These are phyloP conservation scores for Haberlea rhodopensis DNA, from an alignment of 257 asterid genomes.

Conservation along the genomic window DNA sequence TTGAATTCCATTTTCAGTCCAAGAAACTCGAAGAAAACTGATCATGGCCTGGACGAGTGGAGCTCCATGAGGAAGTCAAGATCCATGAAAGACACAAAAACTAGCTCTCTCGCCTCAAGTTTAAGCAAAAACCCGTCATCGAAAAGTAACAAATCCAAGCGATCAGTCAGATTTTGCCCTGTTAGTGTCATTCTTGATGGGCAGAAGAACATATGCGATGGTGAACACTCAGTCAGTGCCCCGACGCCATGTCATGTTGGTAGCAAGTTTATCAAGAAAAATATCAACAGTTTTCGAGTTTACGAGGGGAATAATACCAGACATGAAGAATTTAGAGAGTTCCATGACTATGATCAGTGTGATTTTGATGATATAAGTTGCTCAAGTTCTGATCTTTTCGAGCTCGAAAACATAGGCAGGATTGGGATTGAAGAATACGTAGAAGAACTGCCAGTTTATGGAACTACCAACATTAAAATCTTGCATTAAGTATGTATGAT, in stretches of 20 bases:
- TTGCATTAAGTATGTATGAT: conserved; percentile 1
- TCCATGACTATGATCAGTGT: conserved; percentile 19
- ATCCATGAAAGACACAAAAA: conserved; percentile 53
- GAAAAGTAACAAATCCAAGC: conserved; percentile 47
- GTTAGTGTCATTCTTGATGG: conserved; percentile 50
- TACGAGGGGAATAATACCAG: conserved; percentile 33
- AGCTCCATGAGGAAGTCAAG: conserved; percentile 60
- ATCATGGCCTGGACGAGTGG: conserved; percentile 46
- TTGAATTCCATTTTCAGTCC: conserved; percentile 65
- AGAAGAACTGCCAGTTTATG: conserved; percentile 78
- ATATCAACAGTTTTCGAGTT: conserved; percentile 38
- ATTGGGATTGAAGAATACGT: conserved; percentile 42
- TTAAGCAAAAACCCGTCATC: conserved; percentile 48
- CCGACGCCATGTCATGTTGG: conserved; percentile 29
- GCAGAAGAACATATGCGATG: conserved; percentile 19
- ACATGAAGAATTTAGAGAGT: conserved; percentile 37
- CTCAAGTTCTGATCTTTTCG: conserved; percentile 78
- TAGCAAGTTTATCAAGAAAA: conserved; percentile 49
- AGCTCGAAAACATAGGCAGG: conserved; percentile 68
- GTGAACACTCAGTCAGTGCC: conserved; percentile 29
- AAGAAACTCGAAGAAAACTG: conserved; percentile 43
- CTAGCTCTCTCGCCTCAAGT: conserved; percentile 38
- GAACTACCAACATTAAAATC: conserved; percentile 58
- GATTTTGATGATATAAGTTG: conserved; percentile 52
- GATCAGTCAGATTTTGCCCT: conserved; percentile 78